Base-by-base conservation (phyloP, 495 filamentous ascomycete genomes). In the Penicillium lagena region DNA sequence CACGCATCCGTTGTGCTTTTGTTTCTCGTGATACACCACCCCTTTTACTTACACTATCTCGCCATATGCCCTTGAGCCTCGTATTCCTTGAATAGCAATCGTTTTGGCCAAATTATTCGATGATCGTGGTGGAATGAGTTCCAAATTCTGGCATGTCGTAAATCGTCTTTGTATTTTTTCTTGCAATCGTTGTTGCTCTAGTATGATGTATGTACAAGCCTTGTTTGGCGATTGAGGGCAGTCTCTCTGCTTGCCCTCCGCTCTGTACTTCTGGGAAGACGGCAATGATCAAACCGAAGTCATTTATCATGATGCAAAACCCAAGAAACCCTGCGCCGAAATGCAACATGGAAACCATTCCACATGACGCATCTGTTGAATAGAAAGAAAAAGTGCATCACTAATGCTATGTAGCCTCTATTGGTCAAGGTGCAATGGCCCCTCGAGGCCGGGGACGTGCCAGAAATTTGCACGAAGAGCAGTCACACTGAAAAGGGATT, bases 381-480 rank as follows among this genome's bases (percentile, higher is more conserved):
- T 22, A 22, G 22, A 22, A 45, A 38, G 1, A 30, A 29, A 1
- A 37, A 22, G 22, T 4, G 2, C 4, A 22, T 22, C 22, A 22
- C 4, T 3, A 40, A 14, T 31, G 29, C 35, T 37, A 29, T 17
- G 39, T 17, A 7, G 27, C 30, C n/a, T 39, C 28, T 42, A 52
- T 37, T 39, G 43, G 39, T 65, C 53, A 29, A 96, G 62, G 56
- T 86, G 78, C 59, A 97, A 66, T 60, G 91, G 86, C 41, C 78
- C 76, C 60, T 81, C 63, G 59, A 80, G 64, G 32, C 66, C 71
- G n/a, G 79, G 72, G 8, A 81, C 80, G 70, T 93, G 88, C 82
- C 84, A 88, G 64, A 95, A 96, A 60, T 95, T 96, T 22, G 91
- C 90, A 53, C 85, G 82, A 44, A 96, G 72, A 14, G 91, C 88